Base-by-base conservation (phyloP, 2,329 filamentous ascomycete species). In the Acarospora socialis region DNA sequence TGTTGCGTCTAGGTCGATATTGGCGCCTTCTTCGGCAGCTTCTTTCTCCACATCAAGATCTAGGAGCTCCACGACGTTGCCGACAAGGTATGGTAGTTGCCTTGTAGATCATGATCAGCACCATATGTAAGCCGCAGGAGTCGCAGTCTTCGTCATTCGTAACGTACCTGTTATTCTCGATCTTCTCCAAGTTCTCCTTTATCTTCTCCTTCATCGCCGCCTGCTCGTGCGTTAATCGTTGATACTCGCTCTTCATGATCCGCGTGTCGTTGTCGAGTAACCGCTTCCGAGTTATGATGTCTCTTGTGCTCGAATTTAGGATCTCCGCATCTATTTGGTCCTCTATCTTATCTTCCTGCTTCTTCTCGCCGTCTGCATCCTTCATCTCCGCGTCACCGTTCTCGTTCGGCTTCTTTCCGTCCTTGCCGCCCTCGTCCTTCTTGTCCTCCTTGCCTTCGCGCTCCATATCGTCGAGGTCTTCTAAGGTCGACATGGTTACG, bases 171-270 rank as follows among this genome's bases (percentile, higher is more conserved):
- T 98, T 98, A 62, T 98, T 95, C 46, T 92, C 86, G 51, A 98
- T 98, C 73, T 98, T 98, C 47, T 98, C 92, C 50, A 82, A 64
- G 52, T 98, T 98, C 55, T 98, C 90, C 69, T 94, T 95, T 59
- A 98, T 95, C 68, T 94, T 95, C 59, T 95, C 87, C 36, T 77
- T 76, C 90, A 98, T 98, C 29, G 82, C 77, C 30, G 79, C 75
- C 64, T 93, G 93, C 63, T 98, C 90, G 51, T 98, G 90, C 49
- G 79, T 80, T 61, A 98, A 68, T 47, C 90, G 78, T 54, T 93
- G 86, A 49, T 75, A 84, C 60, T 98, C 90, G 67, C 84, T 93
- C 68, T 81, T 87, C 84, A 98, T 95, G 61, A 98, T 95, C 50
- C 90, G 73, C 50, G 90, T 81, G 60, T 98, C 90, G 59, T 98